Base-by-base conservation (phyloP, 2,329 filamentous ascomycete genomes). In the Immersiporthe knoxdaviesiana region DNA sequence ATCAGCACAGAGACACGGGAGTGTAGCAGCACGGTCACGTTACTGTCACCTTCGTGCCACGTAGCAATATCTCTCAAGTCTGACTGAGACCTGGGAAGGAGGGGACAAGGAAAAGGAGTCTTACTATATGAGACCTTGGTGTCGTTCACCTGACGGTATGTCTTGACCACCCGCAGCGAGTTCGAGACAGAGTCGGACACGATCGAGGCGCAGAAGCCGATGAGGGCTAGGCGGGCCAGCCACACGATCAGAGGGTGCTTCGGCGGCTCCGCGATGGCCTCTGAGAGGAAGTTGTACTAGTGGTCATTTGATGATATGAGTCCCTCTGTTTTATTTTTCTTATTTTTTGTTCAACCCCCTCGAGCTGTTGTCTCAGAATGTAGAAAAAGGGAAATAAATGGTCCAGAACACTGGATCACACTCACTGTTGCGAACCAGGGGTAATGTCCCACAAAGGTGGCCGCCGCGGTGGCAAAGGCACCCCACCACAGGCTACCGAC, bases 401-500 rank as follows among this genome's bases (percentile, higher is more conserved):
- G 16, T 16, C 21, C 61, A 16, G 21, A 6, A 21, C 11, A 27
- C 35, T 8, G 8, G n/a, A 39, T 8, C 2, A 18, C 8, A 65
- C 77, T 63, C 73, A 82, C 82, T 0, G 83, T 84, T 12, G 81
- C 83, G 68, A 84, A 84, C 83, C 83, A 84, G 3, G 83, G 83
- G 54, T 84, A 84, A 63, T 84, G 80, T 2, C 83, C 83, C 1
- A 82, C 83, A 69, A 84, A 84, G 0, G 83, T 84, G 0, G 83
- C 83, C 1, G 81, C 82, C 0, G 83, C 83, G 0, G 83, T 84
- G 4, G 83, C 83, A 61, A 84, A 76, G 0, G 83, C 83, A 14
- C 83, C 83, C 83, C 83, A 84, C 82, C 83, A 84, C 12, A 84
- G 73, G 66, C 82, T 84, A 1, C 81, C 81, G 2, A 84, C 37